Base-by-base conservation (phyloP, 176 grass and related monocot species). In the Paspalum notatum region DNA sequence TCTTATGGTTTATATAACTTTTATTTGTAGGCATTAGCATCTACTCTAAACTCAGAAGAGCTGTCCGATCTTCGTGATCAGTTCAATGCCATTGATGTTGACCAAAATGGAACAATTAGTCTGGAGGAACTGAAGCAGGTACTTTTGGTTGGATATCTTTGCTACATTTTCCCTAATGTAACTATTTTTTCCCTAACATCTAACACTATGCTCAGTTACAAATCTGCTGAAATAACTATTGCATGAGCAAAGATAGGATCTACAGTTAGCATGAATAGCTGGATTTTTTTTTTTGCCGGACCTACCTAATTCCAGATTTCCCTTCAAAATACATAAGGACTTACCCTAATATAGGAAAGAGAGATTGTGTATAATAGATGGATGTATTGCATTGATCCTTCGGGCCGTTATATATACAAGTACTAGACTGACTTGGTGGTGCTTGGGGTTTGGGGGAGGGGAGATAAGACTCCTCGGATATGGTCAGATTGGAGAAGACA, bases 41-140 rank as follows among this genome's bases (percentile, higher is more conserved):
- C 87, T 65, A 94, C 92, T 52, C 68, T 98, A 71, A 77, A 98
- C 69, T 79, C 90, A 26, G 95, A 92, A 40, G 95, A 98, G 77
- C 45, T 98, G 21, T 79, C 91, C 66, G 85, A 94, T 80, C 91
- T 98, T 32, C 87, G 74, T 80, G 95, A 98, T 75, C 95, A 98
- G 85, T 98, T 98, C 82, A 75, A 92, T 80, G 90, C 92, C 60
- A 98, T 98, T 85, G 95, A 98, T 71, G 84, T 91, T 24, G 95
- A 98, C 74, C 90, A 94, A 81, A 92, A 83, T 89, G 95, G 95
- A 68, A 92, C 87, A 38, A 94, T 98, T 78, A 98, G 90, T 92
- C 81, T 94, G 32, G 92, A 98, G 60, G 95, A 98, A 88, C 85
- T 98, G 77, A 98, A 88, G 84, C 83, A 89, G 80, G 95, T 94